Evolutionary conservation across 2,329 filamentous ascomycete species (phyloP).

Genomic region (Exophiala spinifera): DNA sequence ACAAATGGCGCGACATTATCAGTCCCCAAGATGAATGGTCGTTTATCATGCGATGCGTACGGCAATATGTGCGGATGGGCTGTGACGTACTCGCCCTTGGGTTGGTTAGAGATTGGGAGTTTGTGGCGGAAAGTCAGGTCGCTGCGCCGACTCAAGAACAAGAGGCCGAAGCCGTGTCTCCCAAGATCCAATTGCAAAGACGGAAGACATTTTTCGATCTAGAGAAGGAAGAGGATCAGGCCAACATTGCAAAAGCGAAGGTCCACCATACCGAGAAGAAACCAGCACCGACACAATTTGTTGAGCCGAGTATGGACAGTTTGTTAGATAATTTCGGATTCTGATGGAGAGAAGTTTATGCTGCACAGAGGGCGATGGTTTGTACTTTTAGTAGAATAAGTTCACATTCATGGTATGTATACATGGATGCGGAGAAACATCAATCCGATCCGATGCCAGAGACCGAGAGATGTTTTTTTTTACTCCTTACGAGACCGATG

Average conservation of each 20-base stretch:
- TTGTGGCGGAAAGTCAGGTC: conserved; percentile 28
- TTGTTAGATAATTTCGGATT: conserved; percentile 93
- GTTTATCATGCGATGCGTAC: conserved; percentile 81
- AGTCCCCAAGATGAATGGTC: conserved; percentile 78
- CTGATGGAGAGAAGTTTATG: conserved; percentile 42
- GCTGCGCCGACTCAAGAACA: background rate
- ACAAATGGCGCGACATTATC: conserved; percentile 75
- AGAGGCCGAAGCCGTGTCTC: conserved; percentile 21
- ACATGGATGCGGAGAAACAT: no score
- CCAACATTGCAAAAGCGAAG: conserved; percentile 40
- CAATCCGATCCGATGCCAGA: no score
- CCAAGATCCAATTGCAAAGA: conserved; percentile 23
- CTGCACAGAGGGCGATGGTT: background rate
- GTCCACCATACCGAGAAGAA: conserved; percentile 40
- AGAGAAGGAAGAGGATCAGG: conserved; percentile 66
- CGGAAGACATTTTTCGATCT: conserved; percentile 63
- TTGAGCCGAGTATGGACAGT: conserved; percentile 87
- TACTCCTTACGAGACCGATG: no score
- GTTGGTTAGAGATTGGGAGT: conserved; percentile 59
- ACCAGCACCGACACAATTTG: conserved; percentile 69
- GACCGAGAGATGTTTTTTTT: no score
- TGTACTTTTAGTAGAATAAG: no score
- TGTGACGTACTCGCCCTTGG: conserved; percentile 87
- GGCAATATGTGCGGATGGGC: conserved; percentile 84
- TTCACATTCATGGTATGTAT: no score